Evolutionary conservation across 805 yeast genomes (phyloP).

Genomic region (Zygosaccharomyces bailii): DNA sequence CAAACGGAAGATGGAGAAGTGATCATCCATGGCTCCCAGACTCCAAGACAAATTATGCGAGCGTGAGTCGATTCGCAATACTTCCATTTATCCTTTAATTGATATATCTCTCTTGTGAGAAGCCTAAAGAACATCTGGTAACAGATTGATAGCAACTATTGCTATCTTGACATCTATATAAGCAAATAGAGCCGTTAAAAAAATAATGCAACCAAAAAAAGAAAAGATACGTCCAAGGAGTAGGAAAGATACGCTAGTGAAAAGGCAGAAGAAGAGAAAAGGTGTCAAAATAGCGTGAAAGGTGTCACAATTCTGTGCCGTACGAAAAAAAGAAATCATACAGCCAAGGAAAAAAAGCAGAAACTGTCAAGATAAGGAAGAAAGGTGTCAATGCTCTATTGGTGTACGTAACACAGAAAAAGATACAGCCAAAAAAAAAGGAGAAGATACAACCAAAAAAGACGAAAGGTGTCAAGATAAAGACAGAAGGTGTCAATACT

Average conservation of each 20-base stretch:
- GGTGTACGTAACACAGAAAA: background rate
- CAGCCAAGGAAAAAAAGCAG: background rate
- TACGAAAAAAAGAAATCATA: too few relatives aligned
- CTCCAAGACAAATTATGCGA: too few relatives aligned
- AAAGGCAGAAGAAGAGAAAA: background rate
- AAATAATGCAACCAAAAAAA: constrained; percentile 1
- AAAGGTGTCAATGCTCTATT: too few relatives aligned
- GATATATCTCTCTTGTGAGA: too few relatives aligned
- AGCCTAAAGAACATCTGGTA: too few relatives aligned
- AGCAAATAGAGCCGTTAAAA: background rate
- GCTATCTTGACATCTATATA: constrained; percentile 1
- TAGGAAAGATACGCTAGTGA: too few relatives aligned
- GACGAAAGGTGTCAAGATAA: background rate
- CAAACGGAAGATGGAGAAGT: too few relatives aligned
- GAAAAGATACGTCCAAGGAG: too few relatives aligned
- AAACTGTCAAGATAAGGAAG: constrained; percentile 5
- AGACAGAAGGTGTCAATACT: background rate
- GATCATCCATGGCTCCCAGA: too few relatives aligned
- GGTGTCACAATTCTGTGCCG: background rate
- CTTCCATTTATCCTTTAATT: too few relatives aligned
- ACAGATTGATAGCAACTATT: too few relatives aligned
- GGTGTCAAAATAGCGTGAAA: background rate
- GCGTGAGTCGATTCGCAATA: too few relatives aligned
- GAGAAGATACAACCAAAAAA: background rate
- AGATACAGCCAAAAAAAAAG: background rate